These are phyloP conservation scores for Neltuma alba DNA, from an alignment of 306 rosid genomes.

Conservation along the genomic window DNA sequence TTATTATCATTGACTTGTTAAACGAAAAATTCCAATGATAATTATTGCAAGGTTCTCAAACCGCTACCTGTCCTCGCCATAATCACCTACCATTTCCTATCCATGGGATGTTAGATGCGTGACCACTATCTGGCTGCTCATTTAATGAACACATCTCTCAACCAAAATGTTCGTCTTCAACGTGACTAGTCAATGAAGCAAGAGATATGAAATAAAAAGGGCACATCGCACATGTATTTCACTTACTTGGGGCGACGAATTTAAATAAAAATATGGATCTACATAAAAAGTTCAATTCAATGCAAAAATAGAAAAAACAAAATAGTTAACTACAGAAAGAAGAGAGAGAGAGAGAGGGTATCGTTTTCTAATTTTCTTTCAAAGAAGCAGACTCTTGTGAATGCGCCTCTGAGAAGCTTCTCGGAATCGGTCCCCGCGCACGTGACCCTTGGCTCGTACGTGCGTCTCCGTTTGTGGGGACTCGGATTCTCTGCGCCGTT, in stretches of 20 bases:
- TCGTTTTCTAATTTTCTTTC: conserved; percentile 29
- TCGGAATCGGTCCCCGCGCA: conserved; percentile 56
- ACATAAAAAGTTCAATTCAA: conserved; percentile 4
- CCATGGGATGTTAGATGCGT: too few species aligned
- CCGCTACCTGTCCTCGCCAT: too few species aligned
- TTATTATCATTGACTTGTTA: too few species aligned
- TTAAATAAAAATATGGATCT: not conserved
- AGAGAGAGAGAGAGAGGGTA: not conserved
- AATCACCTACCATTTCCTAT: too few species aligned
- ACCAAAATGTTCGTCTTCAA: too few species aligned
- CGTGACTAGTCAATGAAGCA: too few species aligned
- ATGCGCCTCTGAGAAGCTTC: conserved; percentile 57
- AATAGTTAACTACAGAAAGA: not conserved
- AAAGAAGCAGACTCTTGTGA: conserved; percentile 19
- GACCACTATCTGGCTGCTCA: too few species aligned
- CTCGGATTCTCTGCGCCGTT: conserved; percentile 40
- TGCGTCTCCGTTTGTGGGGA: conserved; percentile 51
- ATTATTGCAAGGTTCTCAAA: too few species aligned
- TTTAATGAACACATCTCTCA: too few species aligned
- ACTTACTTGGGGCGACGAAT: not conserved
- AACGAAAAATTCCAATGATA: too few species aligned
- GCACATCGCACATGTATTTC: not conserved
- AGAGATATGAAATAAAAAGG: not conserved
- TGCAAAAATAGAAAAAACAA: not conserved
- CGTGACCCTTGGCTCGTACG: conserved; percentile 60